Evolutionary conservation across 1,284 basidiomycete genomes (phyloP).

Genomic region (Thelephora terrestris): DNA sequence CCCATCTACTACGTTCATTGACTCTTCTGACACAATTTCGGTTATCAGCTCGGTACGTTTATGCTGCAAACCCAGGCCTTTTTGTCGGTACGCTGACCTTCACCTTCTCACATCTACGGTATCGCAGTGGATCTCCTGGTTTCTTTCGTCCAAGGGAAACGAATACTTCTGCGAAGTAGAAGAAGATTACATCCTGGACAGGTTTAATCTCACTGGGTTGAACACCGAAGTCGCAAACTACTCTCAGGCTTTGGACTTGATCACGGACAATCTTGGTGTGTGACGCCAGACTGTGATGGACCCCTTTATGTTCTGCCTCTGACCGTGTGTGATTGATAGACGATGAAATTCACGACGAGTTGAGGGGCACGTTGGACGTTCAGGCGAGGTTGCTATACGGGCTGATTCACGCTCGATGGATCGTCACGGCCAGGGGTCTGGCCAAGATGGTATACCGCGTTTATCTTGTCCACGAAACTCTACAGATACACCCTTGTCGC

Average conservation of each 20-base stretch:
- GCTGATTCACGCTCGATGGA: conserved; percentile 94
- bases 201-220: conserved; percentile 96
- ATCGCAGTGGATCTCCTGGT: conserved; percentile 93
- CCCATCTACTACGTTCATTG: conserved; percentile 1
- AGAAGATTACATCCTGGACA: conserved; percentile 97
- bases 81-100: not conserved
- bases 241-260: conserved; percentile 87
- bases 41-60: conserved; percentile 26
- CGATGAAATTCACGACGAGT: conserved; percentile 72
- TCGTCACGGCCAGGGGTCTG: conserved; percentile 86
- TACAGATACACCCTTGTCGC: conserved; percentile 5
- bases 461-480: not conserved
- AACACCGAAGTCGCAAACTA: conserved; percentile 97
- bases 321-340: conserved; percentile 29
- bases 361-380: conserved; percentile 77
- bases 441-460: conserved; percentile 77
- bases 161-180: conserved; percentile 99
- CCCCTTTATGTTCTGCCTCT: not conserved
- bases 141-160: conserved; percentile 91
- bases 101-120: conserved; percentile 4
- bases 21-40: not conserved
- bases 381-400: conserved; percentile 90
- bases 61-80: not conserved
- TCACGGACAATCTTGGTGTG: conserved; percentile 86
- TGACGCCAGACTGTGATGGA: conserved; percentile 1